Evolutionary conservation across 352 stramenopile species (phyloP).

Genomic region (Phytophthora idaei): DNA sequence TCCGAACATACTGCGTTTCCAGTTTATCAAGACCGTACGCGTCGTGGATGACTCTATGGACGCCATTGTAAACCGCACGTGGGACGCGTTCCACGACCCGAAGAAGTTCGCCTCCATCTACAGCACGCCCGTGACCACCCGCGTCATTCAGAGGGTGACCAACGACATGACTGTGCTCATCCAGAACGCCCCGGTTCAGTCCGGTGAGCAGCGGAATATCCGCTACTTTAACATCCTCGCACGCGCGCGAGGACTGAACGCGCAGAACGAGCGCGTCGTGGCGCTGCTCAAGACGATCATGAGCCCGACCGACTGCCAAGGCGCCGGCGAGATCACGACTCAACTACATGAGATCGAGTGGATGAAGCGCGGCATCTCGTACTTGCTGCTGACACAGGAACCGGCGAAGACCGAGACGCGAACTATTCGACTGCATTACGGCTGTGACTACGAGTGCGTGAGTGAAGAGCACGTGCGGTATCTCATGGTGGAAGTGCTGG

Average conservation of each 20-base stretch:
- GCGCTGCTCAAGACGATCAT: conserved; percentile 55
- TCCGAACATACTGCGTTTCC: conserved; percentile 42
- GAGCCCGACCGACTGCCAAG: conserved; percentile 35
- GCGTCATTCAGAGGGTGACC: conserved; percentile 45
- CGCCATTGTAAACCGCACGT: conserved; percentile 48
- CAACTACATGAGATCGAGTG: conserved; percentile 48
- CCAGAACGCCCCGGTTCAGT: conserved; percentile 44
- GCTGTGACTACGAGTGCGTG: conserved; percentile 50
- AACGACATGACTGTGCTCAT: conserved; percentile 46
- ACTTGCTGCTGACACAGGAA: conserved; percentile 45
- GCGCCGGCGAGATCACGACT: conserved; percentile 3
- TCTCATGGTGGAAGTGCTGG: conserved; percentile 51
- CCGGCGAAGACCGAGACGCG: conserved; percentile 9
- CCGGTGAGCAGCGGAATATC: conserved; percentile 32
- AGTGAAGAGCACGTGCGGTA: conserved; percentile 49
- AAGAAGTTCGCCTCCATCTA: conserved; percentile 48
- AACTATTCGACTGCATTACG: conserved; percentile 41
- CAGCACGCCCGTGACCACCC: conserved; percentile 43
- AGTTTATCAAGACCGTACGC: conserved; percentile 48
- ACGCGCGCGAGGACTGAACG: conserved; percentile 34
- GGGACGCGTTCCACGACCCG: conserved; percentile 44
- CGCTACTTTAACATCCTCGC: conserved; percentile 55
- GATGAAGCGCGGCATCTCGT: conserved; percentile 55
- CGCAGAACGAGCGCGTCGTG: conserved; percentile 39
- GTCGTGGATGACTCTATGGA: conserved; percentile 45